Percentiles rank a stretch among this genome's conserved stretches.
phyloP scores from a whole-genome alignment of 2,329 filamentous ascomycete genomes.

The Neonectria punicea region DNA sequence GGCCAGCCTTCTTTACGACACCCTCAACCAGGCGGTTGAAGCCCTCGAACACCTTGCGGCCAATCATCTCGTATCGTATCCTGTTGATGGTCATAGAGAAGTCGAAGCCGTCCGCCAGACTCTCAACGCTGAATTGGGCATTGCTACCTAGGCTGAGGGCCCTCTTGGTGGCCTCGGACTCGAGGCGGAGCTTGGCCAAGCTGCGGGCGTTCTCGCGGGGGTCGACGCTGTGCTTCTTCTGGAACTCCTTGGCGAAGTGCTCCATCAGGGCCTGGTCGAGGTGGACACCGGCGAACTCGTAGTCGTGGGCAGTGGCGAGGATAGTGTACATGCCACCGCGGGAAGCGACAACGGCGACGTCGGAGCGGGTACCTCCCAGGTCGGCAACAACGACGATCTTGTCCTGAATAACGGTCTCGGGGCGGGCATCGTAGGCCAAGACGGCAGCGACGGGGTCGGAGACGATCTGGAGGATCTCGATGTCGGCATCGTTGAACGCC shows the following conservation, averaged over 20 bases:
- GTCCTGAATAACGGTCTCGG: conserved; percentile 79
- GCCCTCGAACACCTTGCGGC: conserved; percentile 85
- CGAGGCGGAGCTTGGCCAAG: conserved; percentile 90
- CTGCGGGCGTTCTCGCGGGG: conserved; percentile 83
- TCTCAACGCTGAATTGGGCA: conserved; percentile 93
- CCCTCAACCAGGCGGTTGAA: conserved; percentile 88
- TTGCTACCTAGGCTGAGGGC: conserved; percentile 88
- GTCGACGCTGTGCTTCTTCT: conserved; percentile 94
- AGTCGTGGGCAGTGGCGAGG: conserved; percentile 93
- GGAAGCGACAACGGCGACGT: conserved; percentile 89
- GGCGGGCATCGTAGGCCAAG: conserved; percentile 89
- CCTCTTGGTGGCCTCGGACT: conserved; percentile 92
- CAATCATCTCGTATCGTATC: conserved; percentile 90
- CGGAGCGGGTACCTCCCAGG: conserved; percentile 90
- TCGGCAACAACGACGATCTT: conserved; percentile 94
- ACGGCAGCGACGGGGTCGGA: conserved; percentile 89
- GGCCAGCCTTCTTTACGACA: conserved; percentile 88
- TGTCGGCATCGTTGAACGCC: conserved; percentile 80
- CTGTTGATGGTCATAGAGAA: conserved; percentile 94
- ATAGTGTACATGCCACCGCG: conserved; percentile 97
- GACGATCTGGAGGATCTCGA: conserved; percentile 94
- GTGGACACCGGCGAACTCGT: conserved; percentile 87
- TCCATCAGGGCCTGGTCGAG: conserved; percentile 93
- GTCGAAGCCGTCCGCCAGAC: conserved; percentile 87
- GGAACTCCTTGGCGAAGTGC: conserved; percentile 98